Base-by-base conservation (phyloP, 1,284 basidiomycete species). In the Schizophyllum amplum region DNA sequence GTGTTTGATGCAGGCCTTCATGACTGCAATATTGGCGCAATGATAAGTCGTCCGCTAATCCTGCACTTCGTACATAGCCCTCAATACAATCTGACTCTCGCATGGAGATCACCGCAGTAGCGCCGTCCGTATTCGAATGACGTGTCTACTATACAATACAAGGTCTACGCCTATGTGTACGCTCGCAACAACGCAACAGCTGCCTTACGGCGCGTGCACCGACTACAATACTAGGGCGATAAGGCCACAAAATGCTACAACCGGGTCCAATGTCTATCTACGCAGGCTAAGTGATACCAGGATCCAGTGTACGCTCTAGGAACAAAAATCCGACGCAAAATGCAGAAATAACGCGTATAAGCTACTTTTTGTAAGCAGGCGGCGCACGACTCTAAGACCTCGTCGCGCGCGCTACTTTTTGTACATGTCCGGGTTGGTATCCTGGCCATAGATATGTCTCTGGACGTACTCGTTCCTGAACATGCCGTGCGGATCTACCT, bases 381-480 rank as follows among this genome's bases (percentile, higher is more conserved):
- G n/a, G n/a, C n/a, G 33, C 33, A 13, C 33, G 33, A 42, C 33
- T n/a, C n/a, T n/a, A n/a, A n/a, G n/a, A n/a, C n/a, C n/a, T n/a
- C n/a, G n/a, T n/a, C n/a, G n/a, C n/a, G n/a, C n/a, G n/a, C n/a
- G 33, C 33, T 42, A 42, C 33, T 42, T 42, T 42, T 42, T 42
- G 33, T 42, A 42, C 33, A 13, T 42, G 33, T 42, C 33, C 13
- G 33, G 11, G 7, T 42, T 17, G 33, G 13, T 17, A 9, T 42
- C 13, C 33, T 50, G 21, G 48, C 48, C 48, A 20, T 22, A 50
- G 9, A 50, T 50, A 50, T 92, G 90, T 58, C 89, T 80, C 60
- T 83, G 77, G 59, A 91, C 79, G 63, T 92, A 92, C 69, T 87
- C 84, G 64, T 90, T 92, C 52, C 84, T 80, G 74, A 97, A 90